phyloP scores from a whole-genome alignment of 75 land plant genomes.

The Adiantum capillusveneris region DNA sequence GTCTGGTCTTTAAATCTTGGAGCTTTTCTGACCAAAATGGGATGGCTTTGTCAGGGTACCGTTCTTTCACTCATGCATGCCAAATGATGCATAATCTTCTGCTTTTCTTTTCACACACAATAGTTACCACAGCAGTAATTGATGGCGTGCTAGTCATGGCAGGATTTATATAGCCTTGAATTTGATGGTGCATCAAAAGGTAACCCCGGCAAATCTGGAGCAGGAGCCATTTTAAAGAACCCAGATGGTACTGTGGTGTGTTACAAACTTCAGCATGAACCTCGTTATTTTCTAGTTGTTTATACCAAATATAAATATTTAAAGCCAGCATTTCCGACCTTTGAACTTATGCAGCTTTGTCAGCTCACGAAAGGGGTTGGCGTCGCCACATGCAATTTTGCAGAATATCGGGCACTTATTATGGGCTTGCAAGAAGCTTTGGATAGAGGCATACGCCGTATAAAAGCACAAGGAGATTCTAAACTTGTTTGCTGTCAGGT shows the following conservation, averaged over 20 bases:
- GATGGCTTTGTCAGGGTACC: too few relatives aligned
- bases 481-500: slow-evolving; percentile 82
- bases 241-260: slow-evolving; percentile 58
- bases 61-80: too few relatives aligned
- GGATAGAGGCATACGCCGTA: slow-evolving; percentile 38
- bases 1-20: too few relatives aligned
- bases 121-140: too few relatives aligned
- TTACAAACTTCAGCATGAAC: too few relatives aligned
- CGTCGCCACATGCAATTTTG: slow-evolving; percentile 66
- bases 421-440: slow-evolving; percentile 69
- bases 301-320: not conserved
- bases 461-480: slow-evolving; percentile 74
- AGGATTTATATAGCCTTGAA: slow-evolving; percentile 45
- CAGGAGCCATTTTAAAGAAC: slow-evolving; percentile 61
- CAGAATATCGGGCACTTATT: slow-evolving; percentile 71
- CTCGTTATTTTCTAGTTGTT: not conserved
- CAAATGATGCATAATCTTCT: too few relatives aligned
- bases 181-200: slow-evolving; percentile 93
- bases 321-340: not conserved
- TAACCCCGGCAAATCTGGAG: slow-evolving; percentile 78
- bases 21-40: too few relatives aligned
- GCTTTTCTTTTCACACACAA: too few relatives aligned
- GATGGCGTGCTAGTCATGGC: too few relatives aligned
- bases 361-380: slow-evolving; percentile 69
- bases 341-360: not conserved